Base-by-base conservation (phyloP, 345 rosid species). In the Salix exigua region DNA sequence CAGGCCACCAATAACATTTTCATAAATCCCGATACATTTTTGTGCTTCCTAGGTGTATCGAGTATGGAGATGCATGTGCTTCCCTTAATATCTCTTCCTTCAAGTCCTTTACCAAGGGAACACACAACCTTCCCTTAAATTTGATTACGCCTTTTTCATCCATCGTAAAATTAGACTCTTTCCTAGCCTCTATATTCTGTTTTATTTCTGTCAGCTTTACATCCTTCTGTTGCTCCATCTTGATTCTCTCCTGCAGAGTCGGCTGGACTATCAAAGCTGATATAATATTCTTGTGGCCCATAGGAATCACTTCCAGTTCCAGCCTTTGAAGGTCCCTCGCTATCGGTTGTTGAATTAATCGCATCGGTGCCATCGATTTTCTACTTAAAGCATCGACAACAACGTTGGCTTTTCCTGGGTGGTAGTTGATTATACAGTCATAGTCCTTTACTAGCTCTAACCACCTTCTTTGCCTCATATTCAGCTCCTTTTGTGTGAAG, bases 341-440 rank as follows among this genome's bases (percentile, higher is more conserved):
- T 26, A 66, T 28, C 44, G 16, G 40, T 7, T 11, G 21, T 16
- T 19, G 17, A 66, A 66, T 44, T 44, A 44, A 44, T 44, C 17
- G 48, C 48, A 44, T 44, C 48, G 2, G 48, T 44, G 35, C 37
- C 72, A 17, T 38, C 28, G 30, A 21, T n/a, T 38, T 68, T 25
- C 72, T 38, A 68, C 72, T 68, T 16, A 68, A 44, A n/a, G 72
- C 72, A 68, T 37, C 71, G 46, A 12, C 46, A 14, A 67, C 42
- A 8, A 31, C 71, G 18, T 67, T 67, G 35, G 46, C 71, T 44
- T 67, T 67, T 11, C 71, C n/a, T n/a, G 71, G 50, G n/a, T 67
- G 71, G 28, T 67, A 67, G 12, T 23, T 31, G 33, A 31, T 31
- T 31, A 3, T 31, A 2, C 4, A 2, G 33, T 31, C 33, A 31